A percentile compares a stretch with the other conserved stretches of the same genome.
phyloP scores from a whole-genome alignment of 306 rosid species.

The Ormosia semicastrata region DNA sequence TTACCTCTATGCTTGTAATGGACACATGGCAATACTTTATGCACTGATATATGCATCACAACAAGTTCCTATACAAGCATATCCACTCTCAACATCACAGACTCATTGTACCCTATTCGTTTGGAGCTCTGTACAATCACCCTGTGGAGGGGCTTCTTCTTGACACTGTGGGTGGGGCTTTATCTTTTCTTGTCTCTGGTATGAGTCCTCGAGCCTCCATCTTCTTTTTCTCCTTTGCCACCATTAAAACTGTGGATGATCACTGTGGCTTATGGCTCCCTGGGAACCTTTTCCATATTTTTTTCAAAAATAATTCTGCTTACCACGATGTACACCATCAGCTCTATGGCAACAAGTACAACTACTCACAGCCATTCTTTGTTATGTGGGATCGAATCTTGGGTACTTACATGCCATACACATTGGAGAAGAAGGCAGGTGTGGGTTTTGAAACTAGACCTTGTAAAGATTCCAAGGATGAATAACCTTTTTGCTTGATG shows the following conservation, averaged over 20 bases:
- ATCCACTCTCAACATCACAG: slow-evolving; percentile 92
- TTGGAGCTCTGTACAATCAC: slow-evolving; percentile 94
- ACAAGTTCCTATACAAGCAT: slow-evolving; percentile 91
- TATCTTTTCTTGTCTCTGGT: slow-evolving; percentile 85
- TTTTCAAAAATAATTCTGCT: slow-evolving; percentile 82
- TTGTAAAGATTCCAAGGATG: slow-evolving; percentile 58
- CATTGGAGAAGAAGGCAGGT: slow-evolving; percentile 67
- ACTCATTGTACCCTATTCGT: slow-evolving; percentile 86
- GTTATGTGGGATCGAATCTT: slow-evolving; percentile 82
- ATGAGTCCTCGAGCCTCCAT: slow-evolving; percentile 88
- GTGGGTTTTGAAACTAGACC: slow-evolving; percentile 87
- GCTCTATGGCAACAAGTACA: slow-evolving; percentile 90
- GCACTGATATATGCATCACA: slow-evolving; percentile 98
- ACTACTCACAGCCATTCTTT: slow-evolving; percentile 95
- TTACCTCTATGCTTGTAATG: slow-evolving; percentile 80
- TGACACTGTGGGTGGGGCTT: slow-evolving; percentile 90
- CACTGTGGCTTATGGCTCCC: slow-evolving; percentile 95
- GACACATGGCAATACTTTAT: slow-evolving; percentile 98
- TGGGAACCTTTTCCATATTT: slow-evolving; percentile 76
- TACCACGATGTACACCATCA: slow-evolving; percentile 96
- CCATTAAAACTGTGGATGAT: slow-evolving; percentile 92
- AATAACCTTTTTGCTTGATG: slow-evolving; percentile 43
- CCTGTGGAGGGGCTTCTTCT: slow-evolving; percentile 95
- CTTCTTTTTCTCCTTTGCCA: slow-evolving; percentile 96
- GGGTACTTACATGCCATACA: slow-evolving; percentile 92